Conservation (phyloP, 2,329 filamentous ascomycete species). For the Aspergillus latus region DNA sequence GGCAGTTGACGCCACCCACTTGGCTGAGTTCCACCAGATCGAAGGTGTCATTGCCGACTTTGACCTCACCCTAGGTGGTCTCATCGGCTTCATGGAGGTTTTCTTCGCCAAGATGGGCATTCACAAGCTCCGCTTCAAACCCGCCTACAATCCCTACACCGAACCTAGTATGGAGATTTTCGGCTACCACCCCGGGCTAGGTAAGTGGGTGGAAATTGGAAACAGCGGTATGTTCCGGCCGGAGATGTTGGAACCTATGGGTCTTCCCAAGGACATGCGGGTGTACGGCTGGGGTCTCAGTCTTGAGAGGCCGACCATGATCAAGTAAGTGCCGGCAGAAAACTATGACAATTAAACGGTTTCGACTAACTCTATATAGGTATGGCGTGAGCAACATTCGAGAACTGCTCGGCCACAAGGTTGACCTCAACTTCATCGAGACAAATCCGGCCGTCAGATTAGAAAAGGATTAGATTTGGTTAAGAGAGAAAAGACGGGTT, state of each 20-base stretch:
- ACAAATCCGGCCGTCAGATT: conserved; percentile 86
- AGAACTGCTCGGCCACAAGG: conserved; percentile 90
- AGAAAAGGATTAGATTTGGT: conserved; percentile 69
- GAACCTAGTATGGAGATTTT: conserved; percentile 99
- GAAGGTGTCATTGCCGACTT: conserved; percentile 99
- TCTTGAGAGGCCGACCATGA: conserved; percentile 95
- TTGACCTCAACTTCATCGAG: conserved; percentile 90
- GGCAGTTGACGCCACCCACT: conserved; percentile 91
- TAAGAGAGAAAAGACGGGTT: conserved; percentile 22
- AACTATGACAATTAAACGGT: not conserved
- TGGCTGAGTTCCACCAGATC: conserved; percentile 98
- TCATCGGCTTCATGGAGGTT: conserved; percentile 91
- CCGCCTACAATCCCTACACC: conserved; percentile 92
- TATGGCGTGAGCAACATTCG: conserved; percentile 84
- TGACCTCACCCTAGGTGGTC: conserved; percentile 82
- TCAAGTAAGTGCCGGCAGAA: conserved; percentile 65
- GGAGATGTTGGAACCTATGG: conserved; percentile 96
- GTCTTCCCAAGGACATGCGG: conserved; percentile 82
- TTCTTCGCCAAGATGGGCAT: conserved; percentile 98
- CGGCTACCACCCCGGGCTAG: conserved; percentile 83
- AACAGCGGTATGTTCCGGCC: conserved; percentile 99
- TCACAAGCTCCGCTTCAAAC: conserved; percentile 84
- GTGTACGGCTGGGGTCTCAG: conserved; percentile 94
- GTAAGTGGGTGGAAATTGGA: conserved; percentile 94
- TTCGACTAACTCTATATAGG: conserved; percentile 32